Conservation (phyloP, 495 filamentous ascomycete genomes). For the Tuber brumale region DNA sequence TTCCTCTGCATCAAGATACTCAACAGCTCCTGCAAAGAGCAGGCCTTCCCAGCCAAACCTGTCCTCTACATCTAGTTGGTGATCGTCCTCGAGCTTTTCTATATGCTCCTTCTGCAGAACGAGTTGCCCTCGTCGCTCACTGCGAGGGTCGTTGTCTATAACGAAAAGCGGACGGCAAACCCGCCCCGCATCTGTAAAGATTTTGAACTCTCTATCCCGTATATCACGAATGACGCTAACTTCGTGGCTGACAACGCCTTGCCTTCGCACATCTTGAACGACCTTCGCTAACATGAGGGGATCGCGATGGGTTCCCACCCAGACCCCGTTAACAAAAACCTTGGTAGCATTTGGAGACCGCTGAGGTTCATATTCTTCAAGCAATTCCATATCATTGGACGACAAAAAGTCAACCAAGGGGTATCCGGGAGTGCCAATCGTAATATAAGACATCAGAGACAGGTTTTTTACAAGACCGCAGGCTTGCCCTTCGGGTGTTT, state of each 20-base stretch:
- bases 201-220: constrained; percentile 93
- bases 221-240: constrained; percentile 92
- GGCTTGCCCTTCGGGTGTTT: constrained; percentile 97
- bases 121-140: constrained; percentile 65
- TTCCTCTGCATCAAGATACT: constrained; percentile 96
- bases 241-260: constrained; percentile 70
- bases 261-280: constrained; percentile 67
- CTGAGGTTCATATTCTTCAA: constrained; percentile 92
- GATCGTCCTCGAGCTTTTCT: constrained; percentile 60
- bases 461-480: constrained; percentile 98
- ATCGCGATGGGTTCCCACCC: constrained; percentile 86
- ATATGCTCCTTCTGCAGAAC: constrained; percentile 78
- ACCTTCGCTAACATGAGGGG: constrained; percentile 70
- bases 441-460: constrained; percentile 96
- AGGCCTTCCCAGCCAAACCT: constrained; percentile 84
- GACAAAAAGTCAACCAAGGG: constrained; percentile 94
- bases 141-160: constrained; percentile 67
- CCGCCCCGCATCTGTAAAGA: constrained; percentile 93
- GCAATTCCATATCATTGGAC: constrained; percentile 83
- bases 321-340: constrained; percentile 94
- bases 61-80: constrained; percentile 54
- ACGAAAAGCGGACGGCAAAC: constrained; percentile 90
- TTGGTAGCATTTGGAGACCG: constrained; percentile 89
- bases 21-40: constrained; percentile 71
- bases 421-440: constrained; percentile 79